Base-by-base conservation (phyloP, 495 filamentous ascomycete species). In the Oidiodendron maius region DNA sequence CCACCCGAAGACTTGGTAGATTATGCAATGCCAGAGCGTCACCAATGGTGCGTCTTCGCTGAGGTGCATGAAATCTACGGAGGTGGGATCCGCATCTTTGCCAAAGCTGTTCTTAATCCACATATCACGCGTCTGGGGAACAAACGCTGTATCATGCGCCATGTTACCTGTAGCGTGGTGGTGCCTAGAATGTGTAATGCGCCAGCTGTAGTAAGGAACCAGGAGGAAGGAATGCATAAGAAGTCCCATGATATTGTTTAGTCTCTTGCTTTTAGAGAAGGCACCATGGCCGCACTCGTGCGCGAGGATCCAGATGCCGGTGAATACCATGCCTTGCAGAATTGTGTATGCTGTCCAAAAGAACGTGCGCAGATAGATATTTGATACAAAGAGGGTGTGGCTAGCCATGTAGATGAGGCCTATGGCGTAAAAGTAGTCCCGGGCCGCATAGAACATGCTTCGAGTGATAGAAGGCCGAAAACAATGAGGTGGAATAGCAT, bases 161-260 rank as follows among this genome's bases (percentile, higher is more conserved):
- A 77, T 72, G 57, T 82, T 69, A 23, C 70, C 72, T 17, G 77
- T 77, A 53, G 73, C 71, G 42, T 74, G 83, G 68, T 87, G 83
- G 63, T 87, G 83, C 46, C 78, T 76, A 52, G 77, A 73, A 52
- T 87, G 83, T 38, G 81, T 84, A 64, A 84, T 80, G 64, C 85
- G 80, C 83, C 83, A 87, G 24, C 80, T 84, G 68, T 83, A 83
- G 64, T 81, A 87, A 1, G 83, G 83, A 4, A 86, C 82, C 46
- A 83, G 67, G 4, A 86, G 69, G 8, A 72, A 58, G 0, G 81
- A 85, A 61, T 87, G 83, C 21, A 68, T 58, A 43, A 81, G 60
- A 73, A 80, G 85, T 24, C 83, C 83, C 30, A 82, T 70, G 47
- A 71, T 70, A 53, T 86, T 72, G 57, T 87, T 87, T 30, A 85